Conservation (phyloP, 768 basidiomycete genomes). For the Leccinum variicolor region DNA sequence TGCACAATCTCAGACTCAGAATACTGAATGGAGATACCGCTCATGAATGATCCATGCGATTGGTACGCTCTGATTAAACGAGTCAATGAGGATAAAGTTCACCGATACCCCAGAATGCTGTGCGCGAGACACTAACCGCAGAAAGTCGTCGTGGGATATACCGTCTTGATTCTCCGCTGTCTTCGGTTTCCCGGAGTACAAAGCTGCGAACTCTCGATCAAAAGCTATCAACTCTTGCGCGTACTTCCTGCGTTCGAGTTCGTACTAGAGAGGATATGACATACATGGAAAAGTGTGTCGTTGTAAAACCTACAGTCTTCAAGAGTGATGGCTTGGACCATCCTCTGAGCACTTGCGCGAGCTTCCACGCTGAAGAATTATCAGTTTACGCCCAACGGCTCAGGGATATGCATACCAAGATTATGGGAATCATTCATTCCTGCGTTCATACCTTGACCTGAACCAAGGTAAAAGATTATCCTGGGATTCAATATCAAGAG, state of each 20-base stretch:
- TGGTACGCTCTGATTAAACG: constrained; percentile 32
- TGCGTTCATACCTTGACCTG: constrained; percentile 76
- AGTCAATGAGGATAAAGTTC: neutral
- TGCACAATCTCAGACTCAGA: constrained; percentile 34
- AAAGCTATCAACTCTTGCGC: constrained; percentile 73
- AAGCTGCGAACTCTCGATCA: constrained; percentile 58
- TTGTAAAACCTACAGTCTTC: constrained; percentile 33
- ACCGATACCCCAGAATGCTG: neutral
- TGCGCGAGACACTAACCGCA: constrained; percentile 21
- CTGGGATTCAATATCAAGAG: neutral
- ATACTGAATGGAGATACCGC: constrained; percentile 41
- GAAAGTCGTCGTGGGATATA: constrained; percentile 33
- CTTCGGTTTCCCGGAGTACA: constrained; percentile 68
- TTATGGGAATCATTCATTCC: constrained; percentile 77
- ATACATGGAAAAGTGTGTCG: neutral
- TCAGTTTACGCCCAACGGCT: constrained; percentile 47
- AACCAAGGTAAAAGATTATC: neutral
- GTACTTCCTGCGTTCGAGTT: constrained; percentile 61
- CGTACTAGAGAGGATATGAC: constrained; percentile 47
- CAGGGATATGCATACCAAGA: constrained; percentile 38
- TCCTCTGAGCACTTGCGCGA: constrained; percentile 43
- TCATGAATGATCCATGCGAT: constrained; percentile 37
- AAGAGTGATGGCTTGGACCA: constrained; percentile 38
- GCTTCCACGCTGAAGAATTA: constrained; percentile 40
- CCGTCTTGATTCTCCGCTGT: constrained; percentile 39